Conservation (phyloP, 2,329 filamentous ascomycete species). For the Beauveria asiatica region DNA sequence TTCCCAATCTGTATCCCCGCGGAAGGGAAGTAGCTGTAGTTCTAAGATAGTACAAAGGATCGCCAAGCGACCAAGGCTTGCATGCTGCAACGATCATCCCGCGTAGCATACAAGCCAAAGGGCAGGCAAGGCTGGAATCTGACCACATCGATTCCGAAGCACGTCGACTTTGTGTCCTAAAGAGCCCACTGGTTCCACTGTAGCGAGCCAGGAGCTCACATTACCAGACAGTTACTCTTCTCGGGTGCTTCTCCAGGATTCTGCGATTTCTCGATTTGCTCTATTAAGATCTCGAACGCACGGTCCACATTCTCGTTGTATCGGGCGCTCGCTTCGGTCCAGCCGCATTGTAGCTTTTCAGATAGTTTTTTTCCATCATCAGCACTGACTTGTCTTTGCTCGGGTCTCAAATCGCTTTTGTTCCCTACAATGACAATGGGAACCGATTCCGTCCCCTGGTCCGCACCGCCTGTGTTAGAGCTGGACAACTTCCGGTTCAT, state of each 20-base stretch:
- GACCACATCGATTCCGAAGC: neutral
- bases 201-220: slow-evolving; percentile 45
- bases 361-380: slow-evolving; percentile 81
- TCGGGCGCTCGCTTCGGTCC: slow-evolving; percentile 88
- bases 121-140: neutral
- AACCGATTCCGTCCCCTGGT: slow-evolving; percentile 79
- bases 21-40: neutral
- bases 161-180: neutral
- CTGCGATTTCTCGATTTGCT: slow-evolving; percentile 88
- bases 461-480: neutral
- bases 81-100: neutral
- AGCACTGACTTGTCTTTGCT: slow-evolving; percentile 81
- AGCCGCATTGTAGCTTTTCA: slow-evolving; percentile 83
- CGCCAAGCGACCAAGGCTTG: neutral
- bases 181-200: neutral
- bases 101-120: neutral
- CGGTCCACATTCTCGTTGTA: slow-evolving; percentile 91
- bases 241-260: slow-evolving; percentile 78
- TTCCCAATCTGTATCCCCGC: neutral
- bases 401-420: slow-evolving; percentile 87
- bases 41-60: neutral
- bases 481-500: neutral
- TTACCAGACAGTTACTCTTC: slow-evolving; percentile 72
- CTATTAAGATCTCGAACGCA: slow-evolving; percentile 90
- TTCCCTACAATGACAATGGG: slow-evolving; percentile 94